Evolutionary conservation across 805 yeast species (phyloP).

Genomic region (Yamadazyma endophytica): DNA sequence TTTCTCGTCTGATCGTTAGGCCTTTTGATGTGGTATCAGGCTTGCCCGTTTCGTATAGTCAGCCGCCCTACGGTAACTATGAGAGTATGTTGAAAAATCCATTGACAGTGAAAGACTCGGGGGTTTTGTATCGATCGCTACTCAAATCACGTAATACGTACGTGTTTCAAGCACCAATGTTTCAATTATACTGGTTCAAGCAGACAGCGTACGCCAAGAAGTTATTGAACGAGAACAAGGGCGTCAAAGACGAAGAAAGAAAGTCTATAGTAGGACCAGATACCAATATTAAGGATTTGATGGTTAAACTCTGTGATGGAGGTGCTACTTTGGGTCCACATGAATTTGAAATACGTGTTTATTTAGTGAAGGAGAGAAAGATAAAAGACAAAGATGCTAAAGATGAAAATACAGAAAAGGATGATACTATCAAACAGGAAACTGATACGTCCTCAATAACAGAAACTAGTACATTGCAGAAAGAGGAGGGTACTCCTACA

Average conservation of each 20-base stretch:
- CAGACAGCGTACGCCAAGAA: conserved; percentile 54
- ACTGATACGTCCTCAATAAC: too few relatives aligned
- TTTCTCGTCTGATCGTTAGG: conserved; percentile 36
- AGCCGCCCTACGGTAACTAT: conserved; percentile 57
- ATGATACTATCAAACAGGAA: too few relatives aligned
- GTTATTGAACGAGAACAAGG: conserved; percentile 3
- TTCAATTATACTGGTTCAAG: conserved; percentile 76
- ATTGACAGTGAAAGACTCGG: conserved; percentile 66
- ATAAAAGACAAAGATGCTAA: conserved; percentile 7
- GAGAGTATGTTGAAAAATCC: conserved; percentile 57
- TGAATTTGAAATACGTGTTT: conserved; percentile 67
- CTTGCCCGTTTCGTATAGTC: conserved; percentile 61
- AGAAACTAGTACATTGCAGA: too few relatives aligned
- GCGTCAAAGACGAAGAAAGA: conserved; percentile 19
- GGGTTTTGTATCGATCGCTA: conserved; percentile 66
- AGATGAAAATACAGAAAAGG: conserved; percentile 16
- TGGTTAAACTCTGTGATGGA: conserved; percentile 85
- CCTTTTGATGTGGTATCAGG: conserved; percentile 67
- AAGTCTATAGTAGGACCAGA: conserved; percentile 34
- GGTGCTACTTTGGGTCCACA: conserved; percentile 78
- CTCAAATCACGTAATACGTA: conserved; percentile 62
- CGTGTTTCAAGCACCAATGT: conserved; percentile 63
- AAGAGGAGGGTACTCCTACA: too few relatives aligned
- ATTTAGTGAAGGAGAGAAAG: conserved; percentile 64
- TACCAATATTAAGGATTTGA: conserved; percentile 68